Evolutionary conservation across 116 monocot species (phyloP), one percentile per base, ranked within the genome.

Genomic region (Cymodocea nodosa): DNA sequence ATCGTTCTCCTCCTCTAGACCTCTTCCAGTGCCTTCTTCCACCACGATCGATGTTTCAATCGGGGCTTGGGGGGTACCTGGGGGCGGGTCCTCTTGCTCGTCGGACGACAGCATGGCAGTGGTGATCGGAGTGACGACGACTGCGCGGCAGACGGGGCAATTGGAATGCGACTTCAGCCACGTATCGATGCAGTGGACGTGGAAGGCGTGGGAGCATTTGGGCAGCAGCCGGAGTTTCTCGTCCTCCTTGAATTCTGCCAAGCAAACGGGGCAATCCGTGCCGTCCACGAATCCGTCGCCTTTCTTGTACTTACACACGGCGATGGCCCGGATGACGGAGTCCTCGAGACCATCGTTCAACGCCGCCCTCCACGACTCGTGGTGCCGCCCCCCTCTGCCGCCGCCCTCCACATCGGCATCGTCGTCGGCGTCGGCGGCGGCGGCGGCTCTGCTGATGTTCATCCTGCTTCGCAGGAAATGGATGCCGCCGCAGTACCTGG

Each of bases 171-270:
- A 78, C 64, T 71, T 76, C 23, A 87, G 52, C 89, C 89, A 89
- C 0, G 84, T 80, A 49, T 94, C 94, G 62, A 94, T 94, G 79
- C 94, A 89, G 10, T 59, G 71, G 53, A 94, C 54, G 12, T 94
- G 94, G 69, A 89, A 94, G 1, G 89, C 89, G 37, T 94, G 94
- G 52, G 75, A 66, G 60, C 94, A 89, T 56, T 87, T 86, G 51
- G 94, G 94, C 10, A 89, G 82, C 63, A 94, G 66, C 13, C 94
- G 71, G 18, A 94, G 82, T n/a, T 60, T 73, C 66, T 94, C 94
- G 5, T 75, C 94, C 7, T 94, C 94, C 23, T 51, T n/a, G 62
- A 94, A 94, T 77, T 89, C 89, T 20, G 76, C 66, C 1, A 87
- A 77, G 65, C 94, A 94, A 7, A 94, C 89, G 22, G 94, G 75